Percentiles rank a stretch among this genome's conserved stretches.
Evolutionary conservation across 805 yeast genomes (phyloP).

Genomic region (Naumovozyma dairenensis): DNA sequence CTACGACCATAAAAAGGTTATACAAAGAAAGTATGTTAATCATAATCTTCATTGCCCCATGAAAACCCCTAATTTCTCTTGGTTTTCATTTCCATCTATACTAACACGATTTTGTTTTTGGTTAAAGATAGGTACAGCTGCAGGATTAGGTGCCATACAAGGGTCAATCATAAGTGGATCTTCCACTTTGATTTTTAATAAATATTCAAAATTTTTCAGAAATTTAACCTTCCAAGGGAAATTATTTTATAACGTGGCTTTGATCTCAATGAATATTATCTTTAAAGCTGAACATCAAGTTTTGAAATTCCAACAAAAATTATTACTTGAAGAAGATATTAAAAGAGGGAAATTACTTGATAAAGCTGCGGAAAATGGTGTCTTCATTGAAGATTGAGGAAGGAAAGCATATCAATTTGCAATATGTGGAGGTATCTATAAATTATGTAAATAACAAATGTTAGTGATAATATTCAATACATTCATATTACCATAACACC

Average conservation of each 20-base stretch:
- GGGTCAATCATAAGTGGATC: conserved; percentile 33
- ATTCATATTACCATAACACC: conserved; percentile 18
- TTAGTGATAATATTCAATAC: too few relatives aligned
- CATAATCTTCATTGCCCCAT: too few relatives aligned
- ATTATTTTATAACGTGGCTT: conserved; percentile 33
- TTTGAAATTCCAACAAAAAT: conserved; percentile 28
- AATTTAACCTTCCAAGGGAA: conserved; percentile 33
- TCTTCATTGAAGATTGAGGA: conserved; percentile 33
- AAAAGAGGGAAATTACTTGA: conserved; percentile 31
- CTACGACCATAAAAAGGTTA: conserved; percentile 28
- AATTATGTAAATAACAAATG: too few relatives aligned
- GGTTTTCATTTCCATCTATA: too few relatives aligned
- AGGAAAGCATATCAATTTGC: too few relatives aligned
- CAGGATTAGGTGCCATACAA: conserved; percentile 34
- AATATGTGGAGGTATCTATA: too few relatives aligned
- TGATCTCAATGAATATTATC: conserved; percentile 35
- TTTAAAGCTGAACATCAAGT: conserved; percentile 36
- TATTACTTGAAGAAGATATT: conserved; percentile 27
- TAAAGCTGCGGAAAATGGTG: conserved; percentile 38
- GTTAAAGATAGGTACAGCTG: conserved; percentile 29
- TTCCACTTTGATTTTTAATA: conserved; percentile 26
- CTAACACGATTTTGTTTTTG: too few relatives aligned
- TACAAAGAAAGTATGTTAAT: conserved; percentile 28
- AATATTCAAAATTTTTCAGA: conserved; percentile 30
- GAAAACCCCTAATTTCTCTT: too few relatives aligned